phyloP scores from a whole-genome alignment of 768 basidiomycete species.

The Termitomyces sp. region DNA sequence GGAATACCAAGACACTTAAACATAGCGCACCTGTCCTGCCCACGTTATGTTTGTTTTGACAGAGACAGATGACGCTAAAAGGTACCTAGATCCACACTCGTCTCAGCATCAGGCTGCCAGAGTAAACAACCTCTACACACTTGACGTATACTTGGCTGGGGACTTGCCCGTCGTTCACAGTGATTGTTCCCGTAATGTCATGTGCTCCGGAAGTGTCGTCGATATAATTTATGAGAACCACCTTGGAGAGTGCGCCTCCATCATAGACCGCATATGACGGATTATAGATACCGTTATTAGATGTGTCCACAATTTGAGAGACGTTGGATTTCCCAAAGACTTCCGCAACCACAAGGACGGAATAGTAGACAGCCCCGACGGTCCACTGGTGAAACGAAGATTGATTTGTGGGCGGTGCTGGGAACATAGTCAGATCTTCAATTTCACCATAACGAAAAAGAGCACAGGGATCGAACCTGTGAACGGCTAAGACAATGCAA shows the following conservation, averaged over 20 bases:
- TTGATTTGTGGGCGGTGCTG: conserved; percentile 47
- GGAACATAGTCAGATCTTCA: not conserved
- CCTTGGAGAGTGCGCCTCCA: conserved; percentile 50
- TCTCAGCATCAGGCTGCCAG: not conserved
- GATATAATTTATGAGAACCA: conserved; percentile 71
- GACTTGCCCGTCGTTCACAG: conserved; percentile 36
- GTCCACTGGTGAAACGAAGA: conserved; percentile 62
- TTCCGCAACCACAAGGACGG: conserved; percentile 66
- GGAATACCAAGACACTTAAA: not conserved
- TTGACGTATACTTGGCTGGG: conserved; percentile 53
- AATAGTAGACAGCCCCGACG: conserved; percentile 68
- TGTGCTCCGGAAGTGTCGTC: conserved; percentile 52
- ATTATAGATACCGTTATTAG: conserved; percentile 44
- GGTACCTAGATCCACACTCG: conserved; percentile 36
- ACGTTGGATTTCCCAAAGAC: conserved; percentile 56
- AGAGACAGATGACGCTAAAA: conserved; percentile 48
- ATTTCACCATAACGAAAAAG: not conserved
- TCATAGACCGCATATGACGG: conserved; percentile 77
- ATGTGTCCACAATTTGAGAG: conserved; percentile 65
- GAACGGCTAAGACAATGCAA: conserved; percentile 43
- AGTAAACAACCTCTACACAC: conserved; percentile 23
- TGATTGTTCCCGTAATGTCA: conserved; percentile 46
- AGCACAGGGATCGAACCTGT: conserved; percentile 32
- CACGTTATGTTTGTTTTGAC: conserved; percentile 67
- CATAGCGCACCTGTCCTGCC: conserved; percentile 59